Evolutionary conservation across 2,329 filamentous ascomycete species (phyloP).

Genomic region (Podosphaera aphanis): DNA sequence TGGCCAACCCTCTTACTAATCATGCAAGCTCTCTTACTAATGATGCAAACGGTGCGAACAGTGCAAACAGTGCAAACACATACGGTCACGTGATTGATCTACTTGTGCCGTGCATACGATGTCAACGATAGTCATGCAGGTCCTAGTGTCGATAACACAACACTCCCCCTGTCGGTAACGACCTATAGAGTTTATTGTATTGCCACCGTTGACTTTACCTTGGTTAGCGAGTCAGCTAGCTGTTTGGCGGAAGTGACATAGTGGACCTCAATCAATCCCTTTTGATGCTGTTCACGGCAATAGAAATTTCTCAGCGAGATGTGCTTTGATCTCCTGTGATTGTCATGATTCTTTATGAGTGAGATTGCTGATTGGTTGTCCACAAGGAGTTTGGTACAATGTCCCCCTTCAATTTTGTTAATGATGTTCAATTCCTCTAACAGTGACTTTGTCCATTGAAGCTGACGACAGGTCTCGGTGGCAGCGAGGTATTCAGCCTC

Average conservation of each 20-base stretch:
- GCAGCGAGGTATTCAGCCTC: neutral
- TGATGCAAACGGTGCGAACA: no score
- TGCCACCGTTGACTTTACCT: neutral
- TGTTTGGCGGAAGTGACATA: neutral
- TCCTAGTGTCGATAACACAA: no score
- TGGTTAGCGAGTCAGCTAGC: conserved; percentile 1
- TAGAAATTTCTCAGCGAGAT: no score
- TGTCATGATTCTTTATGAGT: no score
- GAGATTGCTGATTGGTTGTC: neutral
- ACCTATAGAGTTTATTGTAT: neutral
- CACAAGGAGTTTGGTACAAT: neutral
- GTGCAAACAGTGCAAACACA: no score
- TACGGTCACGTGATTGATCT: no score
- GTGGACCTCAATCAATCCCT: neutral
- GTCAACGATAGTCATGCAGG: no score
- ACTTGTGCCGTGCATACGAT: no score
- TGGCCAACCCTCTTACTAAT: no score
- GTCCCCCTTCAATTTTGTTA: neutral
- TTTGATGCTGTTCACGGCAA: neutral
- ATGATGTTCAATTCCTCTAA: neutral
- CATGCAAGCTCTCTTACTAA: no score
- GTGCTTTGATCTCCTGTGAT: no score
- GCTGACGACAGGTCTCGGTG: neutral
- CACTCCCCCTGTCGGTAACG: neutral
- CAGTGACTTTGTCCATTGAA: neutral